Conservation (phyloP, 148 eudicot genomes). For the Spergularia bocconei region DNA sequence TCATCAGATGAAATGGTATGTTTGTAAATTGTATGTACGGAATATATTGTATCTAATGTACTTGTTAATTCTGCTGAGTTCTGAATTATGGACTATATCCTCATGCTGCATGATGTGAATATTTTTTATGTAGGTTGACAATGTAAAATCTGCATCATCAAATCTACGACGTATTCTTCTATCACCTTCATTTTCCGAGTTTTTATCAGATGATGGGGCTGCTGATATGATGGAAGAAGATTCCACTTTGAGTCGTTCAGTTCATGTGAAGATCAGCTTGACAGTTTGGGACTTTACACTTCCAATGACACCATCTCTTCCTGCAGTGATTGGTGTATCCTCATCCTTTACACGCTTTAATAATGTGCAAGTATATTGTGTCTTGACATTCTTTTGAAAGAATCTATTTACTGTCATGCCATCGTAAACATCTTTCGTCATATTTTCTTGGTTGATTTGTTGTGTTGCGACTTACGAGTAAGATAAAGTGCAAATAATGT, state of each 20-base stretch:
- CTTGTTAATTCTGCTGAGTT: neutral
- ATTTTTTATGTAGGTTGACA: slow-evolving; percentile 57
- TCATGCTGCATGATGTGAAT: slow-evolving; percentile 28
- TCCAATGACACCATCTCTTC: slow-evolving; percentile 91
- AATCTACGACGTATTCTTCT: slow-evolving; percentile 74
- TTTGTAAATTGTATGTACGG: slow-evolving; percentile 25
- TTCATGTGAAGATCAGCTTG: slow-evolving; percentile 70
- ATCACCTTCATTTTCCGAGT: slow-evolving; percentile 79
- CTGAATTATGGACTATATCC: neutral
- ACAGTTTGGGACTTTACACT: slow-evolving; percentile 95
- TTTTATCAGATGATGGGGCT: slow-evolving; percentile 65
- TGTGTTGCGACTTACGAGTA: neutral
- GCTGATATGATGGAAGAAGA: slow-evolving; percentile 96
- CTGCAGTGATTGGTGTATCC: slow-evolving; percentile 99
- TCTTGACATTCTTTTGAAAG: slow-evolving; percentile 6
- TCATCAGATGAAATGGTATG: slow-evolving; percentile 63
- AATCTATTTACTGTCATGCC: neutral
- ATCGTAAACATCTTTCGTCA: neutral
- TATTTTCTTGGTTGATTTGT: neutral
- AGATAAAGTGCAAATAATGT: neutral
- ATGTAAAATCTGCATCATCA: slow-evolving; percentile 77
- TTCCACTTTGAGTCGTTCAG: slow-evolving; percentile 57
- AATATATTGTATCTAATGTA: neutral
- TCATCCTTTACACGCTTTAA: slow-evolving; percentile 20
- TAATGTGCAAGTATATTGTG: slow-evolving; percentile 7